phyloP scores from a whole-genome alignment of 2,329 filamentous ascomycete genomes.

The Tolypocladium paradoxum region DNA sequence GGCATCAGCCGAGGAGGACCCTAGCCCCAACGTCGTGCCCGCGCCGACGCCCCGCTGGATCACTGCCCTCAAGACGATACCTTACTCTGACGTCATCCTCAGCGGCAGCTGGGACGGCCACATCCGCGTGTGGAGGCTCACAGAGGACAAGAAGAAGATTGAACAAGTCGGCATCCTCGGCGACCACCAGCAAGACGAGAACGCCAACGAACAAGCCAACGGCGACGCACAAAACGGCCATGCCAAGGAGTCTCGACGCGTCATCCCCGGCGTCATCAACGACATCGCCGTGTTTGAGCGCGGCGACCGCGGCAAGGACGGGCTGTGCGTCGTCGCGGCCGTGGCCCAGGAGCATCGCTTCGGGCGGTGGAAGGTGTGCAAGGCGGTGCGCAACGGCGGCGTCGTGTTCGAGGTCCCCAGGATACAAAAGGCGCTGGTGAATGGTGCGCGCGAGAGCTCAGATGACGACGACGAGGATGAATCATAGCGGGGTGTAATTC shows the following conservation, averaged over 20 bases:
- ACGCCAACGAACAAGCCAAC: conserved; percentile 15
- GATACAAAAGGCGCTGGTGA: conserved; percentile 16
- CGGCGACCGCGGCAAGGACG: conserved; percentile 64
- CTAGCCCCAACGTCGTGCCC: conserved; percentile 48
- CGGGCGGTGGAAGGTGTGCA: conserved; percentile 64
- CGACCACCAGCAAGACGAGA: conserved; percentile 12
- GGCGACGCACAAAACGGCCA: conserved; percentile 13
- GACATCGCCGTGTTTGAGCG: conserved; percentile 80
- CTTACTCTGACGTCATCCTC: conserved; percentile 82
- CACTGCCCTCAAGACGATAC: conserved; percentile 75
- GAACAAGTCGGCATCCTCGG: conserved; percentile 61
- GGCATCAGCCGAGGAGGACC: conserved; percentile 61
- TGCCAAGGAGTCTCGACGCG: conserved; percentile 2
- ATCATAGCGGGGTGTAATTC: conserved; percentile 6
- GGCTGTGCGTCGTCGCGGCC: conserved; percentile 75
- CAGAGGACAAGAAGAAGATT: conserved; percentile 70
- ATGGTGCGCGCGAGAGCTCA: conserved; percentile 6
- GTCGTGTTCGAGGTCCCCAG: conserved; percentile 73
- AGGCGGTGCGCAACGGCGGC: conserved; percentile 66
- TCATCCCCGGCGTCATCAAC: conserved; percentile 71
- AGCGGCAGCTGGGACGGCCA: conserved; percentile 88
- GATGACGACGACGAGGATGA: conserved; percentile 11
- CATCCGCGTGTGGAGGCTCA: conserved; percentile 75
- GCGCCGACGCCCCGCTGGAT: conserved; percentile 72
- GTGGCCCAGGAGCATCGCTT: conserved; percentile 79